Base-by-base conservation (phyloP, 306 rosid genomes). In the Chamaecrista fasciculata region DNA sequence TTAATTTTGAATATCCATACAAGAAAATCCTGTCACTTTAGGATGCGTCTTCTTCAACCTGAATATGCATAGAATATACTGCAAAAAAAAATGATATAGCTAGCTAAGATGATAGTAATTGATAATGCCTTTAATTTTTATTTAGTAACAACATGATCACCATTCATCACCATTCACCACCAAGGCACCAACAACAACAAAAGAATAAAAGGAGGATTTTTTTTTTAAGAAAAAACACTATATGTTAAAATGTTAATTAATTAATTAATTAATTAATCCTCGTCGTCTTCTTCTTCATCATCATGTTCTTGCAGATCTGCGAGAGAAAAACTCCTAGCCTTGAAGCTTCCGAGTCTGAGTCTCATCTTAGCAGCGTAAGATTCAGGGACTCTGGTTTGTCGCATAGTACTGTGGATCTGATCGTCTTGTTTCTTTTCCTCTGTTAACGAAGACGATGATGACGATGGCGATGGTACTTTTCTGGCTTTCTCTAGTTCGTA, bases 221-320 rank as follows among this genome's bases (percentile, higher is more conserved):
- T n/a, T n/a, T n/a, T n/a, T n/a, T 11, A 40, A 40, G 10, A 37
- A 37, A 8, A 26, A 28, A 20, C 18, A 9, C 51, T 18, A 29
- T 48, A 24, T 24, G 72, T 60, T 56, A 70, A 1, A 51, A 34
- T 69, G 69, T 52, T 36, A 61, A 64, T 33, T 33, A 33, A 29
- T 29, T 29, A 29, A 29, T 31, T 57, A 31, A 57, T 71, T n/a
- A n/a, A n/a, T n/a, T n/a, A n/a, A n/a, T n/a, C n/a, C n/a, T n/a
- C 74, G 19, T 76, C 44, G 50, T 81, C 78, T 36, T 85, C 83
- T 57, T 85, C 83, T 15, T 68, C 80, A 28, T 75, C 80, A 19
- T 80, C 74, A 33, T 78, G 85, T 47, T 84, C 89, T 61, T 86
- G 91, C 66, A 93, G 90, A 93, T 93, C 96, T 46, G 96, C 83